Percentiles rank a stretch among this genome's conserved stretches.
Conservation (phyloP, 345 rosid genomes). For the Triadica sebifera region DNA sequence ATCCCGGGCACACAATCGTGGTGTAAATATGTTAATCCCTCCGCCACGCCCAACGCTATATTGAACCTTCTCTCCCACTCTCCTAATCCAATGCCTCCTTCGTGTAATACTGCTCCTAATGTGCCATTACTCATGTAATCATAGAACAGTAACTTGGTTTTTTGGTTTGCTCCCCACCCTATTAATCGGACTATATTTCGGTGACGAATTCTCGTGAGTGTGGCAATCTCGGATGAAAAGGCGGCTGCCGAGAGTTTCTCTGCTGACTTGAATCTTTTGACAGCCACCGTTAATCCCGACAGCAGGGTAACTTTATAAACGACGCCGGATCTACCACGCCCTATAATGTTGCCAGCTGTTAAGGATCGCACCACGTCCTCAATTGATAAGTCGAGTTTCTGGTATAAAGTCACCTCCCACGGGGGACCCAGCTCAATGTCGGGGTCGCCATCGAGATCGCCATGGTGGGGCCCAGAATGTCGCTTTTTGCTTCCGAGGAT, state of each 20-base stretch:
- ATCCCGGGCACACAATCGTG: conserved; percentile 83
- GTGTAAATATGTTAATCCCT: conserved; percentile 78
- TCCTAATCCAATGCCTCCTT: conserved; percentile 28
- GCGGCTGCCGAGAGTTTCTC: conserved; percentile 54
- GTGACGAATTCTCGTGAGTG: conserved; percentile 80
- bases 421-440: conserved; percentile 67
- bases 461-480: conserved; percentile 31
- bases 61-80: conserved; percentile 74
- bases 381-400: conserved; percentile 75
- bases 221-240: conserved; percentile 71
- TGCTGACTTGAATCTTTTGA: conserved; percentile 54
- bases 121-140: conserved; percentile 73
- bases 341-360: conserved; percentile 59
- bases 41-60: conserved; percentile 71
- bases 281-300: conserved; percentile 59
- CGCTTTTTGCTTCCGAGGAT: conserved; percentile 40
- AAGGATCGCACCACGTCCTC: conserved; percentile 52
- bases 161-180: conserved; percentile 79
- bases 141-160: conserved; percentile 61
- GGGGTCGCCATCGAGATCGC: conserved; percentile 34
- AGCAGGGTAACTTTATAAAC: conserved; percentile 59
- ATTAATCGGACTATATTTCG: conserved; percentile 74
- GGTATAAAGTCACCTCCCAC: conserved; percentile 82
- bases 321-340: conserved; percentile 76
- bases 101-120: conserved; percentile 57